Percentiles rank a stretch among this genome's conserved stretches.
phyloP scores from a whole-genome alignment of 2,329 filamentous ascomycete genomes.

The Dryadomyces quercivorus region DNA sequence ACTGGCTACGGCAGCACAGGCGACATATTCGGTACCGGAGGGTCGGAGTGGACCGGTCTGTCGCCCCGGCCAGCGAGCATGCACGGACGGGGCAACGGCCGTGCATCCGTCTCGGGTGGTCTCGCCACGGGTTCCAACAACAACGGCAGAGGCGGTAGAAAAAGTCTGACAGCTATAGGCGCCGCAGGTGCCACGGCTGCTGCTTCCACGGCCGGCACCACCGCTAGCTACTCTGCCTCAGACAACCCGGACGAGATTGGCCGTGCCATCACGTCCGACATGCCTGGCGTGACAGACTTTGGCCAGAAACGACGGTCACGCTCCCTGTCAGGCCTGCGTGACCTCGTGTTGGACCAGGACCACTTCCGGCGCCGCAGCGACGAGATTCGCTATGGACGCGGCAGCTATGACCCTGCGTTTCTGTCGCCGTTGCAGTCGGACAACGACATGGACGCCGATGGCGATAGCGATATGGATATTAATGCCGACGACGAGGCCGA shows the following conservation, averaged over 20 bases:
- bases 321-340: slow-evolving; percentile 43
- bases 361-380: slow-evolving; percentile 42
- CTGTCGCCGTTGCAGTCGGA: slow-evolving; percentile 38
- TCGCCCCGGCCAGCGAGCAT: slow-evolving; percentile 50
- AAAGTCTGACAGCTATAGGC: not conserved
- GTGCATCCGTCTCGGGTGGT: slow-evolving; percentile 9
- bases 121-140: not conserved
- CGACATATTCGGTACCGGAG: slow-evolving; percentile 21
- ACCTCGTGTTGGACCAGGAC: slow-evolving; percentile 21
- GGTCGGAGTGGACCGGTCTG: slow-evolving; percentile 36
- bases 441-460: slow-evolving; percentile 5
- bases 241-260: slow-evolving; percentile 44
- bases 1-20: slow-evolving; percentile 3
- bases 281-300: slow-evolving; percentile 15
- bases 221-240: too few species aligned
- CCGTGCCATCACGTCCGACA: slow-evolving; percentile 48
- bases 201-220: not conserved
- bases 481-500: slow-evolving; percentile 1
- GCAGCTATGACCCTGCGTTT: slow-evolving; percentile 40
- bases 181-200: too few species aligned
- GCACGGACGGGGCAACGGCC: slow-evolving; percentile 37
- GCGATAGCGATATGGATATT: slow-evolving; percentile 15
- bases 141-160: not conserved
- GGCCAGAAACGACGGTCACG: slow-evolving; percentile 42
- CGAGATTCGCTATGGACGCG: slow-evolving; percentile 52